Evolutionary conservation across 352 stramenopile species (phyloP), one percentile per base, ranked within the genome.

Genomic region (Aphanomyces cochlioides): DNA sequence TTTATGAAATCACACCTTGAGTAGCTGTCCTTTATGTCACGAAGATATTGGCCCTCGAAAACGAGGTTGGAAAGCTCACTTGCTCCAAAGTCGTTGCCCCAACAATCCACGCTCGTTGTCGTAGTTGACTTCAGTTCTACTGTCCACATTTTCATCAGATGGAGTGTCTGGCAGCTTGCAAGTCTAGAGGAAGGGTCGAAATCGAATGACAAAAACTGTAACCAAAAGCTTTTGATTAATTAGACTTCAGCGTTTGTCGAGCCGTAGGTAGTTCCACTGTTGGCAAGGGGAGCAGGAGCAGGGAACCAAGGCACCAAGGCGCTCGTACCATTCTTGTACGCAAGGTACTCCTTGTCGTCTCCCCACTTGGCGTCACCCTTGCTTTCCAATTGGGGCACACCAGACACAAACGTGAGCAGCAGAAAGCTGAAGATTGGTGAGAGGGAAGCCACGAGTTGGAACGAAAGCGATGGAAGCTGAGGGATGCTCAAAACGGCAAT

Each of bases 361-460:
- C 88, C 89, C 82, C 84, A 96, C 47, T 81, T 83, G 68, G 93
- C 78, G 10, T 92, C 76, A 12, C 76, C 81, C 38, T 81, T 72
- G 47, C 90, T 88, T 75, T 96, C 89, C 3, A 96, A 72, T 13
- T 93, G 57, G 21, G 84, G 87, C 21, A 96, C 76, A 7, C 88
- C 88, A 39, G 84, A 94, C 3, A 92, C 76, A 17, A 80, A 80
- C 8, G 84, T 73, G 48, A 96, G 66, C 53, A 96, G 76, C 34
- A 92, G 75, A 40, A 76, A 81, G 57, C 94, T 79, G 50, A 96
- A 95, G 21, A 75, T 50, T 2, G 89, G 88, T 13, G 85, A 80
- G 7, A 93, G 40, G 0, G 80, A 78, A 13, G 81, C 86, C 15
- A 79, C 75, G 37, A 21, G 48, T 54, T 85, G 72, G 19, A 82